Percentiles rank a stretch among this genome's conserved stretches.
These are phyloP conservation scores for Jamesozyma rosinii DNA, from an alignment of 805 yeast species.

Conservation along the genomic window DNA sequence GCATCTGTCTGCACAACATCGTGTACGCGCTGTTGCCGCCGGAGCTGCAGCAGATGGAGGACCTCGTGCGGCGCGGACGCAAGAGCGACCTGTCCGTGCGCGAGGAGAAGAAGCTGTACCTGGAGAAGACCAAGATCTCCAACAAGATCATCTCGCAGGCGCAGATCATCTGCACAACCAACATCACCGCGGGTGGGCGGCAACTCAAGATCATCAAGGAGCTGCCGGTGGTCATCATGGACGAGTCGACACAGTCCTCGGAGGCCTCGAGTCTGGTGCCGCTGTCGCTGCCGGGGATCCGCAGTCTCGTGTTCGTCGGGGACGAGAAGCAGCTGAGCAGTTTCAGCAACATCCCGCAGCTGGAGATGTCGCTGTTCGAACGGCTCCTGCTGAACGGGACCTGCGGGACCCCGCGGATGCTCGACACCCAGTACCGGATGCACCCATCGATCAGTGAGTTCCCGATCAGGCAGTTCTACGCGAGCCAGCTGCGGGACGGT, in stretches of 20 bases:
- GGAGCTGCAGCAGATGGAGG: slow-evolving; percentile 35
- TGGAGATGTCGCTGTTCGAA: slow-evolving; percentile 61
- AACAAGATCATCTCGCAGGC: slow-evolving; percentile 52
- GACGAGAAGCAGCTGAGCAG: slow-evolving; percentile 70
- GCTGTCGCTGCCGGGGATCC: slow-evolving; percentile 56
- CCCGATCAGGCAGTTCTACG: slow-evolving; percentile 45
- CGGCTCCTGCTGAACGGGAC: slow-evolving; percentile 55
- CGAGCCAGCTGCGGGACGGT: slow-evolving; percentile 47
- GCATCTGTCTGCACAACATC: slow-evolving; percentile 57
- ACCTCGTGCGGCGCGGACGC: slow-evolving; percentile 38
- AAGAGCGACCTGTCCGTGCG: slow-evolving; percentile 35
- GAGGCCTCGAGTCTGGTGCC: slow-evolving; percentile 68
- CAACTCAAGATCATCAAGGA: slow-evolving; percentile 46
- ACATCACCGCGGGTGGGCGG: slow-evolving; percentile 63
- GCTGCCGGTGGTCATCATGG: slow-evolving; percentile 64
- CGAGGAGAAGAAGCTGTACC: slow-evolving; percentile 42
- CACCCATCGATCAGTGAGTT: slow-evolving; percentile 55
- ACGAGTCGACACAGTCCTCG: slow-evolving; percentile 69
- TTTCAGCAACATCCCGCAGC: slow-evolving; percentile 57
- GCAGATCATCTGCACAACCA: slow-evolving; percentile 61
- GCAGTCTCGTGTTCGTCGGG: slow-evolving; percentile 62
- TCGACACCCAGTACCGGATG: slow-evolving; percentile 63
- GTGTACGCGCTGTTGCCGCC: slow-evolving; percentile 42
- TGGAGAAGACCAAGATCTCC: slow-evolving; percentile 37
- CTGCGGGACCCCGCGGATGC: slow-evolving; percentile 52